Evolutionary conservation across 108 stramenopile species (phyloP).

Genomic region (Nitzschia sp.): DNA sequence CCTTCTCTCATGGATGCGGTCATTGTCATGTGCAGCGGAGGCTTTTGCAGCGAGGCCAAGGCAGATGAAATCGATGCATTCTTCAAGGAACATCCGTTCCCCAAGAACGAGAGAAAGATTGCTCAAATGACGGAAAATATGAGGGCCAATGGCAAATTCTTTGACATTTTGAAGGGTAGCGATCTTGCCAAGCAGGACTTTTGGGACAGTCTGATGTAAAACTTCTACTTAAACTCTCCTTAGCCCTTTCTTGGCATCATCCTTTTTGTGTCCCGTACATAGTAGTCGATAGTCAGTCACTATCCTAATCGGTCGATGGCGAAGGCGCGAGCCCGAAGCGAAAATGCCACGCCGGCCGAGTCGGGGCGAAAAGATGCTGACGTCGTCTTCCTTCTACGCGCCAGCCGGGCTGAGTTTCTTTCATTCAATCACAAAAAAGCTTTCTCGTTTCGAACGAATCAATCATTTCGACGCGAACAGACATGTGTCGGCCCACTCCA

Average conservation of each 20-base stretch:
- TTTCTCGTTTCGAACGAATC: too few relatives aligned
- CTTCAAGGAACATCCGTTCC: slow-evolving; percentile 81
- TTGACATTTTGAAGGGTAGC: slow-evolving; percentile 60
- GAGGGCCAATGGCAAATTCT: slow-evolving; percentile 79
- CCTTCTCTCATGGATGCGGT: slow-evolving; percentile 90
- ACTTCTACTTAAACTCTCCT: too few relatives aligned
- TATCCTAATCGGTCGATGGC: too few relatives aligned
- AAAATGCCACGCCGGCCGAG: too few relatives aligned
- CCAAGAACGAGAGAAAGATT: slow-evolving; percentile 83
- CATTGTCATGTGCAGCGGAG: slow-evolving; percentile 83
- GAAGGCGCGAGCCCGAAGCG: too few relatives aligned
- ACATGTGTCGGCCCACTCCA: too few relatives aligned
- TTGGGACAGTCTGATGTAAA: slow-evolving; percentile 35
- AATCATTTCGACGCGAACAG: too few relatives aligned
- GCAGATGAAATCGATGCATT: slow-evolving; percentile 92
- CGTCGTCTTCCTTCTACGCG: too few relatives aligned
- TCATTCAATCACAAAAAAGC: not conserved
- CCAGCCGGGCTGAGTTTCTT: not conserved
- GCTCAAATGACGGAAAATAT: slow-evolving; percentile 83
- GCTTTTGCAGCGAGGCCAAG: slow-evolving; percentile 76
- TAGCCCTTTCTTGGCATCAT: too few relatives aligned
- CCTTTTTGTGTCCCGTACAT: too few relatives aligned
- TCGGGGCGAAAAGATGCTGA: too few relatives aligned
- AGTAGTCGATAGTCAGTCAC: too few relatives aligned
- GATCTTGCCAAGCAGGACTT: slow-evolving; percentile 57